Base-by-base conservation (phyloP, 2,329 filamentous ascomycete species). In the Tothia fuscella region DNA sequence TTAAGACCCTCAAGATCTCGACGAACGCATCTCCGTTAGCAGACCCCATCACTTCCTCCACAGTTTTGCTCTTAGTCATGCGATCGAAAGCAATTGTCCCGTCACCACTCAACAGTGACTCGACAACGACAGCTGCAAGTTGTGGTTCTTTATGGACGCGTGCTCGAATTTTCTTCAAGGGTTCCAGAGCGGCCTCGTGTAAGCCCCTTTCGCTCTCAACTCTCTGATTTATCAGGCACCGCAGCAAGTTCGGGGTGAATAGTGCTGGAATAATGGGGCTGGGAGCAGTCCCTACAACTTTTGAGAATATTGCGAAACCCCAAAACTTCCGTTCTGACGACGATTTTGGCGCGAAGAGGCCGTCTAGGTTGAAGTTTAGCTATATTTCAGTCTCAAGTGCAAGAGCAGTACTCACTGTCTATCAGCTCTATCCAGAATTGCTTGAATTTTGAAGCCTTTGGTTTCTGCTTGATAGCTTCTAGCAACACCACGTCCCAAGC, bases 321-420 rank as follows among this genome's bases (percentile, higher is more conserved):
- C 86, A 87, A 53, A 85, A 86, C 60, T 95, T 96, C 43, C 93
- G 82, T 51, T 88, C 85, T 32, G 88, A 78, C 1, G 87, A 93
- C 6, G 88, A 81, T 9, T 74, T 77, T 43, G 80, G 76, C 5
- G 84, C 80, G 56, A 96, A 95, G 3, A 95, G 70, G 6, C 82
- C 81, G 56, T 89, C 83, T 89, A 48, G 0, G 34, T 2, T 42
- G 26, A 41, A 25, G 17, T 39, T 21, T 20, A 40, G 25, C 35
- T 39, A 32, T 32, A 6, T 12, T 24, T 25, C 37, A 14, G 4
- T 9, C n/a, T n/a, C n/a, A n/a, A 19, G 17, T 29, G 12, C 7
- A 2, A n/a, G 13, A 20, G 2, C 20, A 43, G n/a, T 44, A 67
- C 79, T 66, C 61, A 87, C 83, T 82, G 60, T 95, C 88, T 46